phyloP scores from a whole-genome alignment of 2,329 filamentous ascomycete genomes.

The Sporothrix schenckii region DNA sequence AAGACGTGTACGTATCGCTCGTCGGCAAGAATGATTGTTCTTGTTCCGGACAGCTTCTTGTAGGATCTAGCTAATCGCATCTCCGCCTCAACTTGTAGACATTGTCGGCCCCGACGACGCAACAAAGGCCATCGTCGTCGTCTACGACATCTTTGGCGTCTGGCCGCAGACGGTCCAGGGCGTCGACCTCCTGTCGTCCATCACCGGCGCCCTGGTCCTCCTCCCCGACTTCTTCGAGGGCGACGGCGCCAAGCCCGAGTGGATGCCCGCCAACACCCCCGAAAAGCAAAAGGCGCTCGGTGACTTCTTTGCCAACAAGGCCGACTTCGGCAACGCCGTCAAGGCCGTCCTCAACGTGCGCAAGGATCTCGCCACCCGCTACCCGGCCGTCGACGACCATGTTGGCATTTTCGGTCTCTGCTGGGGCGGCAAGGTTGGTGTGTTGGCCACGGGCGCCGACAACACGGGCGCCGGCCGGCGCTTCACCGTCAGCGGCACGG shows the following conservation, averaged over 20 bases:
- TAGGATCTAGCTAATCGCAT: not conserved
- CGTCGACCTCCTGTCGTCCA: constrained; percentile 50
- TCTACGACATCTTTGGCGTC: constrained; percentile 55
- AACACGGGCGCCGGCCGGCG: constrained; percentile 44
- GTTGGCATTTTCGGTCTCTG: constrained; percentile 53
- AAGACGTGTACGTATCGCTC: constrained; percentile 48
- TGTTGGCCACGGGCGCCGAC: constrained; percentile 45
- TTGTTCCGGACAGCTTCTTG: no score
- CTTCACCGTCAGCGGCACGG: constrained; percentile 45
- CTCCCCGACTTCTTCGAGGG: constrained; percentile 50
- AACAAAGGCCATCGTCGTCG: constrained; percentile 47
- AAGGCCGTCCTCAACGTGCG: constrained; percentile 43
- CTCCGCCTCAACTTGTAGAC: constrained; percentile 40
- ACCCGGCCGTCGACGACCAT: constrained; percentile 46
- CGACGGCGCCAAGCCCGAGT: constrained; percentile 40
- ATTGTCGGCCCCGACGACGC: constrained; percentile 44
- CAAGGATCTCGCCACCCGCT: constrained; percentile 42
- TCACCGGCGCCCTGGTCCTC: constrained; percentile 47
- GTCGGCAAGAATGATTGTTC: not conserved
- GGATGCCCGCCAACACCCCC: constrained; percentile 48
- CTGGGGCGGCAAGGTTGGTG: constrained; percentile 54
- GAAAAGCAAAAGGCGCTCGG: constrained; percentile 46
- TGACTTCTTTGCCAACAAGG: constrained; percentile 37
- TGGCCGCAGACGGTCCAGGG: constrained; percentile 53
- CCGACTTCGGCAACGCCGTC: constrained; percentile 40